Conservation (phyloP, 2,329 filamentous ascomycete species). For the Dactylonectria macrodidyma region DNA sequence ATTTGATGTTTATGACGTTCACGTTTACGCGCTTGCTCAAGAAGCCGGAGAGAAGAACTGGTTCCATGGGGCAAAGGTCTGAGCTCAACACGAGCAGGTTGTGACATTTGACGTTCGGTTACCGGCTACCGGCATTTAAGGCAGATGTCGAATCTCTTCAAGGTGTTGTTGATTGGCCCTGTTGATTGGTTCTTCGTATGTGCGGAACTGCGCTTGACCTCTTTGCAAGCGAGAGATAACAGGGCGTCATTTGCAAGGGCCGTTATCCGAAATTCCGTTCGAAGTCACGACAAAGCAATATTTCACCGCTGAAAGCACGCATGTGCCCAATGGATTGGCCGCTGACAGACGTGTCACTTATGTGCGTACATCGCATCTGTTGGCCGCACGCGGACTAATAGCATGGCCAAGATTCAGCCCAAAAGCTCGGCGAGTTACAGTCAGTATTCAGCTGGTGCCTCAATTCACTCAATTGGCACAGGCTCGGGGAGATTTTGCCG, state of each 20-base stretch:
- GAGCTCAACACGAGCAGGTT: not conserved
- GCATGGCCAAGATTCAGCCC: not conserved
- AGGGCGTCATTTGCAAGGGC: too few species aligned
- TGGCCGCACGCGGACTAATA: not conserved
- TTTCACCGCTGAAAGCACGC: not conserved
- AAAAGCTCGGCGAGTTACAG: too few species aligned
- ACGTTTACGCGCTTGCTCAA: not conserved
- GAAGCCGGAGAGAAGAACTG: not conserved
- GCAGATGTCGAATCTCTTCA: too few species aligned
- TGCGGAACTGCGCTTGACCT: too few species aligned
- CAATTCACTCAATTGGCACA: not conserved
- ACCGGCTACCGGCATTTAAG: too few species aligned
- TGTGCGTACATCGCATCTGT: not conserved
- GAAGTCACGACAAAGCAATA: not conserved
- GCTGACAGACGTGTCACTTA: not conserved
- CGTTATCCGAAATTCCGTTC: not conserved
- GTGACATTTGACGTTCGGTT: too few species aligned
- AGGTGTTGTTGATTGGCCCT: too few species aligned
- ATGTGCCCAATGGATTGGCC: not conserved
- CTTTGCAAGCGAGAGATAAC: too few species aligned
- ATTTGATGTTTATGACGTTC: not conserved
- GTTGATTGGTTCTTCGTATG: too few species aligned
- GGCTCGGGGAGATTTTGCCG: not conserved
- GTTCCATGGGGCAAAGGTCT: not conserved
- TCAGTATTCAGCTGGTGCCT: too few species aligned